Percentiles rank a stretch among this genome's conserved stretches.
Evolutionary conservation across 805 yeast species (phyloP).

Genomic region (Yamadazyma olivae): DNA sequence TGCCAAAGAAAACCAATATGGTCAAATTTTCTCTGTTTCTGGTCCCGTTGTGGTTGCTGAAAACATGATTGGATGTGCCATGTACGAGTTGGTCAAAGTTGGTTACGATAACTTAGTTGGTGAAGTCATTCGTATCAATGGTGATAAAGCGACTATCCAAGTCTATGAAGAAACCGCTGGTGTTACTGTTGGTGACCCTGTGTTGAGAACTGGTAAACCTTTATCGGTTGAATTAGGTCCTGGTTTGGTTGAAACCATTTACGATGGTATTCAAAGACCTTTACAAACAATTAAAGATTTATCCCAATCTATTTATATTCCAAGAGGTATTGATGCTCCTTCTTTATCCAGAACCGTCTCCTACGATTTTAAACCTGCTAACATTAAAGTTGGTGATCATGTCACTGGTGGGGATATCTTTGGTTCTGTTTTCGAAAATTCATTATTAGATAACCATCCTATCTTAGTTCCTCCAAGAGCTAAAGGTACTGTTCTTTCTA

Average conservation of each 20-base stretch:
- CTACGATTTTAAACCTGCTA: constrained; percentile 84
- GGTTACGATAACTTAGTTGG: constrained; percentile 98
- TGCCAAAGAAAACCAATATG: constrained; percentile 74
- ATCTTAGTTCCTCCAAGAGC: constrained; percentile 97
- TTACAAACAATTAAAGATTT: constrained; percentile 84
- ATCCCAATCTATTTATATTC: constrained; percentile 92
- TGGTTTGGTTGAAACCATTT: constrained; percentile 98
- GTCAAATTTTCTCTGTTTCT: constrained; percentile 89
- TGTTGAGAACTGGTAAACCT: constrained; percentile 97
- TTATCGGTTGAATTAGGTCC: constrained; percentile 98
- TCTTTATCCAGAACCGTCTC: constrained; percentile 79
- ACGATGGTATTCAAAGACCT: constrained; percentile 99
- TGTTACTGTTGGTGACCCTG: constrained; percentile 99
- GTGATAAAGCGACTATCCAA: constrained; percentile 96
- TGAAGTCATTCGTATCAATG: constrained; percentile 95
- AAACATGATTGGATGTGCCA: constrained; percentile 99
- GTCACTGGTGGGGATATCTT: constrained; percentile 97
- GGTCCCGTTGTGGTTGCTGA: constrained; percentile 98
- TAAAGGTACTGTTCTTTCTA: constrained; percentile 89
- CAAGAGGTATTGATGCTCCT: constrained; percentile 98
- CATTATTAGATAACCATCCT: constrained; percentile 88
- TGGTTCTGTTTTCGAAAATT: constrained; percentile 92
- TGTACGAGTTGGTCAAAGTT: constrained; percentile 98
- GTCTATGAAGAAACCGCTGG: constrained; percentile 99
- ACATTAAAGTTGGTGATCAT: constrained; percentile 89